These are phyloP conservation scores for Arabis alpina DNA, from an alignment of 345 rosid species.

Conservation along the genomic window DNA sequence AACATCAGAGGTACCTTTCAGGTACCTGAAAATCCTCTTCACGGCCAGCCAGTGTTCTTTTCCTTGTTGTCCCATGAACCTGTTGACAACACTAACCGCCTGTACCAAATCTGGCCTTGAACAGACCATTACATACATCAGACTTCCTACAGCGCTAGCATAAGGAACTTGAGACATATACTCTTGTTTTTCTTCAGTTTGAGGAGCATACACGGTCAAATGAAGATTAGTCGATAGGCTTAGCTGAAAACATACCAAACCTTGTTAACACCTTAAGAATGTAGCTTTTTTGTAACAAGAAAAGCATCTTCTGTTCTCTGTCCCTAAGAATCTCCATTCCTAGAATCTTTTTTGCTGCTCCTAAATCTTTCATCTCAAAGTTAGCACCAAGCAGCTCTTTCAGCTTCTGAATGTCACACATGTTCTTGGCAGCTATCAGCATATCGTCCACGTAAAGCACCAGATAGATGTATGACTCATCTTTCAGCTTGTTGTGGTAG, in stretches of 20 bases:
- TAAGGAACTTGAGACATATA: conserved; percentile 12
- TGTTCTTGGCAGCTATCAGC: background rate
- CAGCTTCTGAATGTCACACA: background rate
- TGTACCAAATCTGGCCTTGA: background rate
- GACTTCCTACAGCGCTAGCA: background rate
- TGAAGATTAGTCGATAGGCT: background rate
- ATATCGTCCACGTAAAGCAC: conserved; percentile 6
- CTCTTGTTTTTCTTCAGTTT: background rate
- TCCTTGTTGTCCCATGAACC: background rate
- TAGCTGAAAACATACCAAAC: background rate
- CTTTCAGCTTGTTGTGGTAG: background rate
- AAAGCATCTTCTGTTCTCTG: background rate
- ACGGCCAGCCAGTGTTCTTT: background rate
- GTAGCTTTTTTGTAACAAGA: background rate
- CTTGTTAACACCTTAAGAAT: background rate
- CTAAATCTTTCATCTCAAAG: conserved; percentile 12
- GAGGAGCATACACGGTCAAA: background rate
- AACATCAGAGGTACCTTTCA: background rate
- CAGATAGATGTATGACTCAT: background rate
- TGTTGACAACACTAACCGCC: background rate
- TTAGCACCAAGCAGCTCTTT: background rate
- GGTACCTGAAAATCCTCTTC: background rate
- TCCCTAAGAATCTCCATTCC: background rate
- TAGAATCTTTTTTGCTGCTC: background rate
- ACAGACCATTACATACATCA: background rate